phyloP scores from a whole-genome alignment of 2,329 filamentous ascomycete species.

The Pyricularia grisea region DNA sequence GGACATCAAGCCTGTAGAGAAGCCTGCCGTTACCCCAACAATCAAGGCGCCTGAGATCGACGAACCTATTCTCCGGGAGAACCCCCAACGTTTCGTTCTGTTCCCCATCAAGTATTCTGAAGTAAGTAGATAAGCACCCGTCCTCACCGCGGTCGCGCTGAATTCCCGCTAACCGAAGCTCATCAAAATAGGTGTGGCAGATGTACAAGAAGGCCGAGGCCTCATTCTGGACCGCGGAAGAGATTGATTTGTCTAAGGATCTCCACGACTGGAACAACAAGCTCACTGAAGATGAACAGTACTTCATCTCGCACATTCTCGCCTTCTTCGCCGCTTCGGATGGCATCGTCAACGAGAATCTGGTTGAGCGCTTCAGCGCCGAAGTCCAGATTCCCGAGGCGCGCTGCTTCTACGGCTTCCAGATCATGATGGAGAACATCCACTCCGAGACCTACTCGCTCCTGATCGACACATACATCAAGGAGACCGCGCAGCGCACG shows the following conservation, averaged over 20 bases:
- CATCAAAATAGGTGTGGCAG: conserved; percentile 75
- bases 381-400: conserved; percentile 97
- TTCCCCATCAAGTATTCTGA: conserved; percentile 99
- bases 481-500: conserved; percentile 85
- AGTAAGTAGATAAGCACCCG: conserved; percentile 48
- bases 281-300: conserved; percentile 92
- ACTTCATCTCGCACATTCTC: conserved; percentile 96
- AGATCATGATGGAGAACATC: conserved; percentile 99
- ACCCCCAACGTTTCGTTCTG: conserved; percentile 90
- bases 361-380: conserved; percentile 92
- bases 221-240: conserved; percentile 99
- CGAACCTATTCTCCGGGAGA: conserved; percentile 91
- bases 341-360: conserved; percentile 98
- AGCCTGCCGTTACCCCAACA: conserved; percentile 36
- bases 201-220: conserved; percentile 99
- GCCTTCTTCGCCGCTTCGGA: conserved; percentile 99
- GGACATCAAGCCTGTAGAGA: conserved; percentile 36
- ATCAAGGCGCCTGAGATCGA: conserved; percentile 64
- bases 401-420: conserved; percentile 99
- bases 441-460: conserved; percentile 99
- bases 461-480: conserved; percentile 98
- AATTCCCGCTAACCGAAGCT: conserved; percentile 27
- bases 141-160: conserved; percentile 7
- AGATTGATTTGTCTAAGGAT: conserved; percentile 98
- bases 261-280: conserved; percentile 99